Evolutionary conservation across 768 basidiomycete species (phyloP).

Genomic region (Imleria badia): DNA sequence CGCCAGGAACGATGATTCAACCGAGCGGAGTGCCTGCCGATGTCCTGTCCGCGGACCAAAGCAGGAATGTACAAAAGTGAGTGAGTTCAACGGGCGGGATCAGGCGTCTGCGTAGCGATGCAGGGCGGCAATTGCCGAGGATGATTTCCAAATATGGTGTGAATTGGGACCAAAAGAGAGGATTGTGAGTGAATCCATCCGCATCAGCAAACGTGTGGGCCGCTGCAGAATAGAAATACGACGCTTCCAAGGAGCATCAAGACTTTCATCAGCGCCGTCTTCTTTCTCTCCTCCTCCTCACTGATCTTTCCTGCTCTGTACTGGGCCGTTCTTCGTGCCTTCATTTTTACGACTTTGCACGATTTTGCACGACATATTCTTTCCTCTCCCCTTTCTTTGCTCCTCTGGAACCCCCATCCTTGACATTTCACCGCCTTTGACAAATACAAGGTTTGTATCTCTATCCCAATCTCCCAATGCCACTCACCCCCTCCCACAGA

Average conservation of each 20-base stretch:
- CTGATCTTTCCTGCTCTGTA: slow-evolving; percentile 25
- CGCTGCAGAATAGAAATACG: slow-evolving; percentile 34
- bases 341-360: slow-evolving; percentile 63
- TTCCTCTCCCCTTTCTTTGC: slow-evolving; percentile 40
- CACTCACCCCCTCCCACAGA: slow-evolving; percentile 22
- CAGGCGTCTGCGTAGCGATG: no score
- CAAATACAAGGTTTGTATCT: slow-evolving; percentile 30
- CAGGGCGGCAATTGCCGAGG: no score
- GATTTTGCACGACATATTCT: slow-evolving; percentile 65
- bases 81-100: not conserved
- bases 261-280: slow-evolving; percentile 35
- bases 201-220: slow-evolving; percentile 28
- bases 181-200: slow-evolving; percentile 10
- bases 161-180: slow-evolving; percentile 18
- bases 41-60: slow-evolving; percentile 10
- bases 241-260: slow-evolving; percentile 31
- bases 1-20: slow-evolving; percentile 3
- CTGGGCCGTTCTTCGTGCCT: slow-evolving; percentile 30
- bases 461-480: slow-evolving; percentile 16
- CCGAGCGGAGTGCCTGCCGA: slow-evolving; percentile 7
- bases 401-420: slow-evolving; percentile 20
- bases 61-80: not conserved
- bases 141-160: slow-evolving; percentile 5
- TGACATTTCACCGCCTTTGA: slow-evolving; percentile 33
- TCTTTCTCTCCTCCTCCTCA: slow-evolving; percentile 26